phyloP scores from a whole-genome alignment of 2,329 filamentous ascomycete genomes.

The Botrytis cinerea region DNA sequence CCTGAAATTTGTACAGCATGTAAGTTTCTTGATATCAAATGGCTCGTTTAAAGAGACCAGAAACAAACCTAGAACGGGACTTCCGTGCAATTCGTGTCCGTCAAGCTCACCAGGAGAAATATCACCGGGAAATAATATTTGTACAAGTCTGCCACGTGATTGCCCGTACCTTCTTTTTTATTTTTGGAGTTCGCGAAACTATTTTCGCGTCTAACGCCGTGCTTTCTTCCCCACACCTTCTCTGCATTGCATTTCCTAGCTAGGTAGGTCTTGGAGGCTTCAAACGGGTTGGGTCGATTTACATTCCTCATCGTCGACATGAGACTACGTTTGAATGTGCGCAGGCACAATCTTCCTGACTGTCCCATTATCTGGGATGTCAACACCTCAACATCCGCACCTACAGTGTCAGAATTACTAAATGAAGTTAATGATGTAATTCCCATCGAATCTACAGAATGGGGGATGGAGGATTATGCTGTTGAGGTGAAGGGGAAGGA shows the following conservation, averaged over 20 bases:
- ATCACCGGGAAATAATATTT: neutral
- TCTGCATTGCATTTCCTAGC: constrained; percentile 5
- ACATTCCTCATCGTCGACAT: constrained; percentile 46
- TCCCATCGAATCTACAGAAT: constrained; percentile 76
- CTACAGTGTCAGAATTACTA: constrained; percentile 75
- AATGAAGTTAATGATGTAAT: constrained; percentile 77
- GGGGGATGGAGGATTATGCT: constrained; percentile 87
- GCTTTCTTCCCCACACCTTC: constrained; percentile 12
- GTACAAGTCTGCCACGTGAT: neutral
- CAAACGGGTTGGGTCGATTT: constrained; percentile 6
- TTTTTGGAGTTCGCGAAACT: constrained; percentile 12
- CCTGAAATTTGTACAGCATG: neutral
- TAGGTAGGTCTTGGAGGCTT: neutral
- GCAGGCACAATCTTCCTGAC: constrained; percentile 72
- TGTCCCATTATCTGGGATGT: constrained; percentile 73
- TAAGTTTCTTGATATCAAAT: neutral
- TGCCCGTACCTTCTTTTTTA: constrained; percentile 3
- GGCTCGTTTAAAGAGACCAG: neutral
- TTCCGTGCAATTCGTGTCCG: neutral
- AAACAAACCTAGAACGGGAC: too few species aligned
- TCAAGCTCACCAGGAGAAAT: neutral
- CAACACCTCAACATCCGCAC: constrained; percentile 46
- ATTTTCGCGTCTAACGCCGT: constrained; percentile 10
- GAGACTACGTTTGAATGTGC: constrained; percentile 73
- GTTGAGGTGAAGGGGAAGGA: constrained; percentile 66